These are phyloP conservation scores for Ophiognomonia clavigignenti-juglandacearum DNA, from an alignment of 2,329 filamentous ascomycete genomes.

Conservation along the genomic window DNA sequence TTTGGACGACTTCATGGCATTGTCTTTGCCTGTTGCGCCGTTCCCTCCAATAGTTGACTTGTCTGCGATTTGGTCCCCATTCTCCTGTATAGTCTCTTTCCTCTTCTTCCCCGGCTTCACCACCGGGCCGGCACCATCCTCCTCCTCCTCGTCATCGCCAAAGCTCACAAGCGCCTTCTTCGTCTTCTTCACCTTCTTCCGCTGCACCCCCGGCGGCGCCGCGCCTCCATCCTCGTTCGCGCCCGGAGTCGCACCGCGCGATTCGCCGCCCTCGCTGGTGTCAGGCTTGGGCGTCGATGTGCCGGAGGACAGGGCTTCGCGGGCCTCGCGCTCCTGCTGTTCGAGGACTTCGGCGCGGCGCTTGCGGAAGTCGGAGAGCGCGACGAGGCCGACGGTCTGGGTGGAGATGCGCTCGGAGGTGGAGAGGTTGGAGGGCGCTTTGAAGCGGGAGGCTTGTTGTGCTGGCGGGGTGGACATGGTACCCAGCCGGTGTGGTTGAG, in stretches of 20 bases:
- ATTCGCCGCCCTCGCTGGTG: slow-evolving; percentile 14
- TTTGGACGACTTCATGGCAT: slow-evolving; percentile 35
- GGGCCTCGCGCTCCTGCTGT: slow-evolving; percentile 77
- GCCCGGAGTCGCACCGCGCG: slow-evolving; percentile 4
- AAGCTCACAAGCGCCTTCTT: slow-evolving; percentile 56
- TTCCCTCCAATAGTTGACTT: neutral
- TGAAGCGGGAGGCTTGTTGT: slow-evolving; percentile 55
- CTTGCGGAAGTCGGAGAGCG: slow-evolving; percentile 92
- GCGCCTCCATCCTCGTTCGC: neutral
- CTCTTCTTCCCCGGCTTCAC: slow-evolving; percentile 21
- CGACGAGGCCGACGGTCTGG: slow-evolving; percentile 85
- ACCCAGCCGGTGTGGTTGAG: neutral
- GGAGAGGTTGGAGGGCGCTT: slow-evolving; percentile 63
- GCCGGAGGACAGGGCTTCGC: slow-evolving; percentile 50
- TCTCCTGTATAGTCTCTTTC: slow-evolving; percentile 16
- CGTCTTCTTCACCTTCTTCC: slow-evolving; percentile 32
- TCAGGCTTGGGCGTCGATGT: slow-evolving; percentile 32
- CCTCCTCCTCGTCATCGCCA: slow-evolving; percentile 62
- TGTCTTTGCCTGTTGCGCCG: slow-evolving; percentile 18
- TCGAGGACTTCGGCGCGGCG: slow-evolving; percentile 91
- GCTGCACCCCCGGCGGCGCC: slow-evolving; percentile 22
- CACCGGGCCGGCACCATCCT: slow-evolving; percentile 28
- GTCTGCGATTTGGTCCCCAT: slow-evolving; percentile 12
- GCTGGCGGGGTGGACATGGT: slow-evolving; percentile 31
- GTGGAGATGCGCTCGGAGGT: slow-evolving; percentile 79